phyloP scores from a whole-genome alignment of 2,329 filamentous ascomycete genomes.

The Ophiosphaerella korrae region DNA sequence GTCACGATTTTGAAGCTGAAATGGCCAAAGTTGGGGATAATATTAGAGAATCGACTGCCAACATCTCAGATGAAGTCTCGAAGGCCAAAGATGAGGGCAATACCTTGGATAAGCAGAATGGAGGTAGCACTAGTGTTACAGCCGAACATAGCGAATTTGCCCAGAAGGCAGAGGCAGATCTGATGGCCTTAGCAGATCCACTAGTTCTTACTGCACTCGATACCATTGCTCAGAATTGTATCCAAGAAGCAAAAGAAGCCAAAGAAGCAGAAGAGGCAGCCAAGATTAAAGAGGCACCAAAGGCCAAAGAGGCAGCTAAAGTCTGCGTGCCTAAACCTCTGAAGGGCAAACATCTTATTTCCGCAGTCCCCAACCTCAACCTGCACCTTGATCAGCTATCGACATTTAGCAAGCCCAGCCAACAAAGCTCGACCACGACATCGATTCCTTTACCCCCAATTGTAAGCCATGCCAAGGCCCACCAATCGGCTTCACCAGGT shows the following conservation, averaged over 20 bases:
- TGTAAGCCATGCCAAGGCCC: too few species aligned
- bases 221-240: too few species aligned
- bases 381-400: too few species aligned
- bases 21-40: slow-evolving; percentile 7
- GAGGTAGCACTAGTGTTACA: slow-evolving; percentile 9
- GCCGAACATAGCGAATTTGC: slow-evolving; percentile 9
- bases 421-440: too few species aligned
- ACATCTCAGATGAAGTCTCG: neutral
- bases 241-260: too few species aligned
- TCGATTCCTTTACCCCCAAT: too few species aligned
- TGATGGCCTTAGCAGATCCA: neutral
- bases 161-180: slow-evolving; percentile 1
- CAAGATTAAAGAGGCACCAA: too few species aligned
- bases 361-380: neutral
- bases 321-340: neutral
- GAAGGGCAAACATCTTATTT: slow-evolving; percentile 1
- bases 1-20: neutral
- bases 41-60: neutral
- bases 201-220: too few species aligned
- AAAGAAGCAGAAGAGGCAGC: too few species aligned
- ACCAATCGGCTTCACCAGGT: too few species aligned
- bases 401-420: too few species aligned
- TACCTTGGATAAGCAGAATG: slow-evolving; percentile 14
- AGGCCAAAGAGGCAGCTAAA: neutral
- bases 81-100: neutral